Conservation (phyloP, 1,139 yeast genomes). For the Lodderomyces parapsilosis region DNA sequence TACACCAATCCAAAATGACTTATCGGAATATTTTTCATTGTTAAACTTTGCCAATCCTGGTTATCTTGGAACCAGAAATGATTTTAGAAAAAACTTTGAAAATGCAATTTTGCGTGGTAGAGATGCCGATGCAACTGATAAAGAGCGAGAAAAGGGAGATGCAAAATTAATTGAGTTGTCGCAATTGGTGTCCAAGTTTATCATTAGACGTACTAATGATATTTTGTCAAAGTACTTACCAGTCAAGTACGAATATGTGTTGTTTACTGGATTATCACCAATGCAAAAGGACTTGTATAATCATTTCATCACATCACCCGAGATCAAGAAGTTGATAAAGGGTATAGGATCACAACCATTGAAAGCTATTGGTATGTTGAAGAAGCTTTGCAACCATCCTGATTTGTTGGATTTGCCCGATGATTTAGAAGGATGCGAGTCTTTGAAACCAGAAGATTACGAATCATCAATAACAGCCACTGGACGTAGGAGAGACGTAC, state of each 20-base stretch:
- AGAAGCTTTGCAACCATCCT: constrained; percentile 93
- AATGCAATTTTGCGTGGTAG: constrained; percentile 77
- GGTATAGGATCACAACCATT: constrained; percentile 82
- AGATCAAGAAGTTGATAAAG: constrained; percentile 63
- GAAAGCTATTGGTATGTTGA: constrained; percentile 84
- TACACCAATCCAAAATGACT: constrained; percentile 95
- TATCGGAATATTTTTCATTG: constrained; percentile 90
- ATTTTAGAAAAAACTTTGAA: constrained; percentile 85
- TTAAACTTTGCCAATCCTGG: constrained; percentile 95
- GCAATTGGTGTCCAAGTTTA: constrained; percentile 78
- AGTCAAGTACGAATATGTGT: constrained; percentile 92
- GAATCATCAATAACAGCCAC: constrained; percentile 29
- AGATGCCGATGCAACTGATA: constrained; percentile 86
- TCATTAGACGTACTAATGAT: constrained; percentile 94
- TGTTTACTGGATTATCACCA: constrained; percentile 81
- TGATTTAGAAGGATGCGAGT: constrained; percentile 69
- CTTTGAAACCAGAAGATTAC: constrained; percentile 75
- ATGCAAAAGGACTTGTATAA: constrained; percentile 72
- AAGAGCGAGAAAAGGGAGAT: constrained; percentile 73
- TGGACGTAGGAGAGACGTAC: constrained; percentile 52
- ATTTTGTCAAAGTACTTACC: constrained; percentile 91
- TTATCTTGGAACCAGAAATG: constrained; percentile 76
- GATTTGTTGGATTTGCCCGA: constrained; percentile 74
- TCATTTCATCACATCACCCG: constrained; percentile 80
- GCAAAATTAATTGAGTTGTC: constrained; percentile 69